Base-by-base conservation (phyloP, 805 yeast genomes). In the Saturnispora quitensis region DNA sequence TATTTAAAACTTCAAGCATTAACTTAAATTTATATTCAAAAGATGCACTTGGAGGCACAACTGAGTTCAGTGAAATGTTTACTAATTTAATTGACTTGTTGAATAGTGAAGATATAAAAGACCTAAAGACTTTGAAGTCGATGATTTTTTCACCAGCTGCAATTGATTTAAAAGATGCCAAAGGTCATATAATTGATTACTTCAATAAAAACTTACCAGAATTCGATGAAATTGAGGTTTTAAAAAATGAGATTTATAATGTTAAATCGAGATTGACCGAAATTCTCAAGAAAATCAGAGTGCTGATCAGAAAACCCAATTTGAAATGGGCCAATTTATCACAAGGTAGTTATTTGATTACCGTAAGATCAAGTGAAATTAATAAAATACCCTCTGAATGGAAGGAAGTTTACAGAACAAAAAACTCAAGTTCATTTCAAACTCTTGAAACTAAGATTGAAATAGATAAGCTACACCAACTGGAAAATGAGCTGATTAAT, bases 321-420 rank as follows among this genome's bases (percentile, higher is more conserved):
- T 38, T 55, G 20, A 47, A 55, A 43, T 55, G 45, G 51, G 18
- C 45, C 2, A 48, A 53, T 36, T 36, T 49, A 2, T 47, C 25
- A 48, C 82, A 80, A 49, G 86, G 84, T 20, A 84, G 88, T 2
- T 86, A 83, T 60, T 68, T 90, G 46, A 74, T 93, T 22, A 97
- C 90, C 60, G 82, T 91, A 0, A 70, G 88, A 43, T 81, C 82
- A 55, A 67, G 76, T 12, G 77, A 77, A 43, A 71, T 76, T 2
- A 77, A 76, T 43, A 65, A 68, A 1, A 66, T 90, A 2, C 98
- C 98, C 0, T 58, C 69, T 2, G 80, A 78, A 48, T 91, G 97
- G 96, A 68, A 84, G 12, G 84, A 87, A 58, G 77, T 86, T 27
- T 84, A 78, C 58, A 84, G 84, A 8, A 77, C 95, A 45, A 72